These are phyloP conservation scores for Amaranthus cruentus DNA, from an alignment of 148 eudicot species.

Conservation along the genomic window DNA sequence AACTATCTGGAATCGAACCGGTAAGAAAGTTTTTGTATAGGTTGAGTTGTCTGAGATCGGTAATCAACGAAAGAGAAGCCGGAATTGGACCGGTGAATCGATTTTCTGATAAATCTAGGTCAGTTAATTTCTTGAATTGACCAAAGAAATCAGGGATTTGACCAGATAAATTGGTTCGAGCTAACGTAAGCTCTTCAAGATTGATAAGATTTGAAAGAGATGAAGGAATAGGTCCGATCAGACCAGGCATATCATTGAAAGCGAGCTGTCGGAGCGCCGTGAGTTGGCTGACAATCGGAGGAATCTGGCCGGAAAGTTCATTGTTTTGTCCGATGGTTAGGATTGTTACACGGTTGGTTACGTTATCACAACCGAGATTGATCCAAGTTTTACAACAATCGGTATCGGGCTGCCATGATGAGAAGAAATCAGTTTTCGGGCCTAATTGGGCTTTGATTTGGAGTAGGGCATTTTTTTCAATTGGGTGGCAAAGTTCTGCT, in stretches of 20 bases:
- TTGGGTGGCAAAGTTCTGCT: constrained; percentile 36
- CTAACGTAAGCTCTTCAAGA: constrained; percentile 28
- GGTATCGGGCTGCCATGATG: constrained; percentile 36
- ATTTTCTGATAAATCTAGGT: constrained; percentile 35
- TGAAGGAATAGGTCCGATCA: constrained; percentile 38
- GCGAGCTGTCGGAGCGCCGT: constrained; percentile 29
- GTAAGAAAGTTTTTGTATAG: constrained; percentile 32
- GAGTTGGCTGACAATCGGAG: constrained; percentile 32
- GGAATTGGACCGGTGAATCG: constrained; percentile 42
- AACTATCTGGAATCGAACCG: constrained; percentile 40
- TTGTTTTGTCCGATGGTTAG: constrained; percentile 24
- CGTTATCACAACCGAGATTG: constrained; percentile 30
- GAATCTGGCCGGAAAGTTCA: constrained; percentile 31
- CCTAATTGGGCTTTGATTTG: constrained; percentile 28
- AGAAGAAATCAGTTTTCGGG: constrained; percentile 24
- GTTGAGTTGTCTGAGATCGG: constrained; percentile 26
- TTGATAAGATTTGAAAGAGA: constrained; percentile 38
- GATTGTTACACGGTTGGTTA: constrained; percentile 31
- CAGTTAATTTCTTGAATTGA: constrained; percentile 24
- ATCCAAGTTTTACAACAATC: constrained; percentile 48
- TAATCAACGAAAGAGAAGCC: constrained; percentile 20
- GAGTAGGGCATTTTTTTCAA: constrained; percentile 43
- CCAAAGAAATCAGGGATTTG: constrained; percentile 38
- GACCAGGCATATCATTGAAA: constrained; percentile 39
- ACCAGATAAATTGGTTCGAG: constrained; percentile 37